phyloP scores from a whole-genome alignment of 1,284 basidiomycete species.

The Testicularia cyperi region DNA sequence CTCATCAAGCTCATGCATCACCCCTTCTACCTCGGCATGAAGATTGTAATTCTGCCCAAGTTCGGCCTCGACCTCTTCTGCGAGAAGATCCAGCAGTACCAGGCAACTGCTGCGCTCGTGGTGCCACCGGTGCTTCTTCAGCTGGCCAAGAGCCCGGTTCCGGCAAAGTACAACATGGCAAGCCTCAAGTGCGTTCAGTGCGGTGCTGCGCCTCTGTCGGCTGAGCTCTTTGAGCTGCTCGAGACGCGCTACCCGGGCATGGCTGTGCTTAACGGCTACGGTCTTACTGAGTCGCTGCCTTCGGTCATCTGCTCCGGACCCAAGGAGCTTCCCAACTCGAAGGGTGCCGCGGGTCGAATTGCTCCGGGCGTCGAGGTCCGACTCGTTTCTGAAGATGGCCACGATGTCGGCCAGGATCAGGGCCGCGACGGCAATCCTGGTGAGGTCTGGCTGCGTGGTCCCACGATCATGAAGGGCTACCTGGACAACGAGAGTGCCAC shows the following conservation, averaged over 20 bases:
- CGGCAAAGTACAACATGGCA: conserved; percentile 71
- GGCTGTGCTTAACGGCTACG: conserved; percentile 65
- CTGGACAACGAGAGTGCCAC: conserved; percentile 32
- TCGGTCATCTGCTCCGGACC: conserved; percentile 59
- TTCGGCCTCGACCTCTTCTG: conserved; percentile 76
- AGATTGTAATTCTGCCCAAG: conserved; percentile 71
- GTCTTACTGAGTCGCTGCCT: conserved; percentile 79
- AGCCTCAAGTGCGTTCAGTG: conserved; percentile 69
- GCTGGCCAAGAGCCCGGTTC: conserved; percentile 72
- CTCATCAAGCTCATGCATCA: conserved; percentile 69
- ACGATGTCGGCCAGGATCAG: conserved; percentile 60
- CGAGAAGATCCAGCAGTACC: conserved; percentile 69
- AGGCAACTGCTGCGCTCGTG: conserved; percentile 68
- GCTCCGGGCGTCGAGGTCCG: conserved; percentile 79
- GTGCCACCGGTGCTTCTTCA: conserved; percentile 82
- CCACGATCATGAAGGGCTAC: conserved; percentile 49
- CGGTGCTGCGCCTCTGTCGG: conserved; percentile 80
- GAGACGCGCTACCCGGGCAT: conserved; percentile 63
- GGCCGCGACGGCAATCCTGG: conserved; percentile 63
- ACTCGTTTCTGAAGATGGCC: conserved; percentile 67
- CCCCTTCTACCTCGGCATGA: conserved; percentile 67
- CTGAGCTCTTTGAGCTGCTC: conserved; percentile 67
- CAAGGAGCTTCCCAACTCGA: conserved; percentile 37
- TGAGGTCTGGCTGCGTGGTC: conserved; percentile 34
- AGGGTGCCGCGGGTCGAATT: conserved; percentile 66